A percentile compares a stretch with the other conserved stretches of the same genome.
These are phyloP conservation scores for Chloroidium sp. DNA, from an alignment of 163 green algal genomes.

Conservation along the genomic window DNA sequence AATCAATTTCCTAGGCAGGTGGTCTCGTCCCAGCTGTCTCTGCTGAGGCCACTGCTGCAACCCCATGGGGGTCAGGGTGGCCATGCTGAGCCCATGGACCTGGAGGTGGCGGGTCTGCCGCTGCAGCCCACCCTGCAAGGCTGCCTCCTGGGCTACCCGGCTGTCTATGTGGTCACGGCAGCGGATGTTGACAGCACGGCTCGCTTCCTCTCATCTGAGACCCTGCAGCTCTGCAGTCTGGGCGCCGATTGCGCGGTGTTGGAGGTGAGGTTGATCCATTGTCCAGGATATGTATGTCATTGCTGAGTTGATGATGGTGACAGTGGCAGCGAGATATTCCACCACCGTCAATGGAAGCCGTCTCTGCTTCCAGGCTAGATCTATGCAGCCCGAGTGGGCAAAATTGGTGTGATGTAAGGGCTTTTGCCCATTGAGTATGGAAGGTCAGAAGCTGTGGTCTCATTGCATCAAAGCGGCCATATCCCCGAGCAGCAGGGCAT, in stretches of 20 bases:
- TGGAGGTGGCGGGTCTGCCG: constrained; percentile 26
- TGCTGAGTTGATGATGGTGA: not conserved
- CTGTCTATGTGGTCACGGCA: constrained; percentile 16
- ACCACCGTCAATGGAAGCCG: no score
- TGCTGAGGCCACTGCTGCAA: not conserved
- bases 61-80: not conserved
- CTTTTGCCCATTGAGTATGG: no score
- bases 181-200: not conserved
- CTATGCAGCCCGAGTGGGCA: no score
- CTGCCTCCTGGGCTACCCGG: constrained; percentile 49
- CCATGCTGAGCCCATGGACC: not conserved
- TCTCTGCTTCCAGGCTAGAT: no score
- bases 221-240: constrained; percentile 1
- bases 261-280: not conserved
- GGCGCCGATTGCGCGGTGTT: not conserved
- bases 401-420: no score
- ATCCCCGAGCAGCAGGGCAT: no score
- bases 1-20: not conserved
- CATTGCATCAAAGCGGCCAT: no score
- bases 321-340: no score
- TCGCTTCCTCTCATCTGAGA: not conserved
- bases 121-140: constrained; percentile 48
- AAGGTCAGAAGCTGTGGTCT: no score
- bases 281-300: not conserved
- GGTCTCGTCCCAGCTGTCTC: not conserved